These are phyloP conservation scores for Irpex lacteus DNA, from an alignment of 1,284 basidiomycete species.

Conservation along the genomic window DNA sequence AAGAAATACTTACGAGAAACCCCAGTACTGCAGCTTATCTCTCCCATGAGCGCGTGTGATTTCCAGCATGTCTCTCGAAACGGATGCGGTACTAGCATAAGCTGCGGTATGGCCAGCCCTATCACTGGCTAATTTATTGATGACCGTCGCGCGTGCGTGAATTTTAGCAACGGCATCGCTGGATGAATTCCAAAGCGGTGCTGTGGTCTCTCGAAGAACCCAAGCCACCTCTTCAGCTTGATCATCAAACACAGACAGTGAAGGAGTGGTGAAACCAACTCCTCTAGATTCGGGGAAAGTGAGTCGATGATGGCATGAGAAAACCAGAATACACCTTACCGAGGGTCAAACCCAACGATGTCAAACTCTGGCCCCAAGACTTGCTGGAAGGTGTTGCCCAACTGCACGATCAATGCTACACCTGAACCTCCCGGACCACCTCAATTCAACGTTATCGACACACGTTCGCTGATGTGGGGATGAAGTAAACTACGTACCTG, in stretches of 20 bases:
- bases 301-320: neutral
- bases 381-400: neutral
- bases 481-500: conserved; percentile 19
- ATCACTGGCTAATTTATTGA: neutral
- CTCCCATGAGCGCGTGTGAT: conserved; percentile 24
- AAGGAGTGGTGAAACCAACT: conserved; percentile 1
- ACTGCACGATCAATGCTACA: conserved; percentile 11
- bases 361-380: conserved; percentile 29
- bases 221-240: conserved; percentile 6
- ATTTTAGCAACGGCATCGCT: conserved; percentile 1
- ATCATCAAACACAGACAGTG: neutral
- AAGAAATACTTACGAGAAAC: conserved; percentile 21
- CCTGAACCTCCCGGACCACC: conserved; percentile 33
- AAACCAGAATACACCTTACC: conserved; percentile 6
- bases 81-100: conserved; percentile 9
- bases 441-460: neutral
- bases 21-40: conserved; percentile 28
- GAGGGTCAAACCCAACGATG: conserved; percentile 33
- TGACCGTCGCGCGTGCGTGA: neutral
- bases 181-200: neutral
- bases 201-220: neutral
- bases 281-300: neutral
- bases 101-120: neutral
- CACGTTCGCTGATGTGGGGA: no score
- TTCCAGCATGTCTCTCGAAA: conserved; percentile 27